Percentiles rank a stretch among this genome's conserved stretches.
phyloP scores from a whole-genome alignment of 2,329 filamentous ascomycete genomes.

The Aspergillaceae sp. region DNA sequence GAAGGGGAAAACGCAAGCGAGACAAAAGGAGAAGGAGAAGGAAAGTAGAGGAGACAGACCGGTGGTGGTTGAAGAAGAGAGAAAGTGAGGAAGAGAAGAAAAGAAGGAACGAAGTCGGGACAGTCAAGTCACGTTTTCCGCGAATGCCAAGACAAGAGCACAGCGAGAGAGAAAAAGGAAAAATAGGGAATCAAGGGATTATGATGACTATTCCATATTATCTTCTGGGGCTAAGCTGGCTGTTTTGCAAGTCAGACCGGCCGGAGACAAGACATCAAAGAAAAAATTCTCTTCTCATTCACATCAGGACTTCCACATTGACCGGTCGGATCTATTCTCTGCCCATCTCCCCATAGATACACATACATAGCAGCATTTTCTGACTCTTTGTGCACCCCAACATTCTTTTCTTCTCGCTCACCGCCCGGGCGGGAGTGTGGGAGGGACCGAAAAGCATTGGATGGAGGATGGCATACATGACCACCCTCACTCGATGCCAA shows the following conservation, averaged over 20 bases:
- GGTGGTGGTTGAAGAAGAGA: constrained; percentile 1
- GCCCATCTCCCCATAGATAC: not conserved
- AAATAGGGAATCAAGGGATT: not conserved
- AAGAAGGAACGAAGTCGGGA: not conserved
- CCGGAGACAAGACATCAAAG: no score
- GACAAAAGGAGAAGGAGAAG: constrained; percentile 4
- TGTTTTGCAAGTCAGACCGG: no score
- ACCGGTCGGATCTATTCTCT: no score
- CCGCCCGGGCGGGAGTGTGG: not conserved
- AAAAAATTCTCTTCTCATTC: no score
- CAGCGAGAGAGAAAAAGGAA: not conserved
- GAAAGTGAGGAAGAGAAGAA: not conserved
- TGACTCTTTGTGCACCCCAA: not conserved
- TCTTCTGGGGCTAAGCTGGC: no score
- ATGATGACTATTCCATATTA: not conserved
- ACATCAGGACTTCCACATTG: no score
- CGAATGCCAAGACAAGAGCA: not conserved
- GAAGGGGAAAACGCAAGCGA: constrained; percentile 3
- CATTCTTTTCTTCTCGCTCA: not conserved
- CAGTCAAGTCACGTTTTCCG: not conserved
- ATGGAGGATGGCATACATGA: not conserved
- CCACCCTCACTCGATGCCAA: no score
- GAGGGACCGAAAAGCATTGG: not conserved
- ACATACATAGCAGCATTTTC: not conserved
- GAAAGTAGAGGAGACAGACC: not conserved